These are phyloP conservation scores for Apiospora kogelbergensis DNA, from an alignment of 2,329 filamentous ascomycete genomes.

Conservation along the genomic window DNA sequence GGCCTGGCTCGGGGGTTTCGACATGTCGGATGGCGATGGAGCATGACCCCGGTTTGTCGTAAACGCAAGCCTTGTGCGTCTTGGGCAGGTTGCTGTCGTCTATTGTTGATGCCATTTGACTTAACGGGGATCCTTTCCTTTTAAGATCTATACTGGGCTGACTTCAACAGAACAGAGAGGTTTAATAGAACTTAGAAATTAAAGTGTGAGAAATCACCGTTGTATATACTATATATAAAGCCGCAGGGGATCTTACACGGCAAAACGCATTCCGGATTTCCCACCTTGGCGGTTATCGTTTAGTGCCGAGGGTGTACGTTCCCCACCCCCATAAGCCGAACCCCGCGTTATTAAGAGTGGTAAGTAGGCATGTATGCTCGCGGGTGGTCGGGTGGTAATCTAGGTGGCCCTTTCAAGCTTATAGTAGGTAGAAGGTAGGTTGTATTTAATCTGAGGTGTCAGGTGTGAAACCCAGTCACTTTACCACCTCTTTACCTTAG, in stretches of 20 bases:
- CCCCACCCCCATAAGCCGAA: neutral
- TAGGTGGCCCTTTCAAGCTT: neutral
- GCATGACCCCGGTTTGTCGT: constrained; percentile 1
- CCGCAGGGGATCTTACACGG: no score
- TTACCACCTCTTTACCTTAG: no score
- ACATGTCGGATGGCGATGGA: constrained; percentile 5
- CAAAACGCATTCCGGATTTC: neutral
- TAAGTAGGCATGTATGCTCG: no score
- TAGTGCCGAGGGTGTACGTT: neutral
- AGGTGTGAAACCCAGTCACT: no score
- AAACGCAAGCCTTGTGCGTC: constrained; percentile 8
- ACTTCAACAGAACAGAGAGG: neutral
- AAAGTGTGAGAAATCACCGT: neutral
- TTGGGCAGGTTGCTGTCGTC: constrained; percentile 1
- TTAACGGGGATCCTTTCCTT: neutral
- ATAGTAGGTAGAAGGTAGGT: neutral
- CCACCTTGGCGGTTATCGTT: neutral
- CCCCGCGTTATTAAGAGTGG: neutral
- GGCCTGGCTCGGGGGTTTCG: constrained; percentile 9
- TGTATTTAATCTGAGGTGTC: no score
- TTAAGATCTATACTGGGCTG: no score
- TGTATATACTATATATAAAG: neutral
- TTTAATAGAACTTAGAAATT: neutral
- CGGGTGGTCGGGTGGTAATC: neutral
- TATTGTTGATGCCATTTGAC: neutral